Conservation (phyloP, 73 alveolate genomes). For the Paraurostyla sp. region DNA sequence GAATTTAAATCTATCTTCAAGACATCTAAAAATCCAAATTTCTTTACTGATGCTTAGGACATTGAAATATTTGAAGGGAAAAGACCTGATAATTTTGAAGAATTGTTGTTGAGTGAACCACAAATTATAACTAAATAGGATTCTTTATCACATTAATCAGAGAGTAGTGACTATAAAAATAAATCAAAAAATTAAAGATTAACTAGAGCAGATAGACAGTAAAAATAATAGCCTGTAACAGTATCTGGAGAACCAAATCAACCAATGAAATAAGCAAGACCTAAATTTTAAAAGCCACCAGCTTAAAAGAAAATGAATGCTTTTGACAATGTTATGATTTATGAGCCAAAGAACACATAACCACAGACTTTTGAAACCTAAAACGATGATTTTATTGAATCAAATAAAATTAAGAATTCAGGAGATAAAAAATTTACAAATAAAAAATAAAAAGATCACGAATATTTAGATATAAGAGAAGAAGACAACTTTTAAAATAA, state of each 20-base stretch:
- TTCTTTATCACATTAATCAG: background rate
- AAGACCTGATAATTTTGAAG: constrained; percentile 24
- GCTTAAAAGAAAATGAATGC: constrained; percentile 23
- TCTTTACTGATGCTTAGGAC: constrained; percentile 19
- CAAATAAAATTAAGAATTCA: background rate
- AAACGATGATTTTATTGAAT: background rate
- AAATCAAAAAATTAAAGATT: background rate
- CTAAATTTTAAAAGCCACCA: background rate
- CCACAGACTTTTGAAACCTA: background rate
- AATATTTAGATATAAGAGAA: background rate
- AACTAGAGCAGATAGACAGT: background rate
- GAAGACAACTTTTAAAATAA: background rate
- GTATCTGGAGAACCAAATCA: background rate
- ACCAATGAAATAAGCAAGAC: constrained; percentile 1
- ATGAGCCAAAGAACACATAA: background rate
- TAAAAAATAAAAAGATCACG: background rate
- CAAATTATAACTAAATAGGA: background rate
- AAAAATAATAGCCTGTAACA: no score
- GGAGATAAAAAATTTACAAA: background rate
- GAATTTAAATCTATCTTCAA: constrained; percentile 23
- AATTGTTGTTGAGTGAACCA: background rate
- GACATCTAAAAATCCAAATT: background rate
- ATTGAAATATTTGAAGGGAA: constrained; percentile 52
- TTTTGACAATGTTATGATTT: constrained; percentile 21
- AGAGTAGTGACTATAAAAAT: background rate